Conservation (phyloP, 345 rosid genomes). For the Euphorbia tirucalli region DNA sequence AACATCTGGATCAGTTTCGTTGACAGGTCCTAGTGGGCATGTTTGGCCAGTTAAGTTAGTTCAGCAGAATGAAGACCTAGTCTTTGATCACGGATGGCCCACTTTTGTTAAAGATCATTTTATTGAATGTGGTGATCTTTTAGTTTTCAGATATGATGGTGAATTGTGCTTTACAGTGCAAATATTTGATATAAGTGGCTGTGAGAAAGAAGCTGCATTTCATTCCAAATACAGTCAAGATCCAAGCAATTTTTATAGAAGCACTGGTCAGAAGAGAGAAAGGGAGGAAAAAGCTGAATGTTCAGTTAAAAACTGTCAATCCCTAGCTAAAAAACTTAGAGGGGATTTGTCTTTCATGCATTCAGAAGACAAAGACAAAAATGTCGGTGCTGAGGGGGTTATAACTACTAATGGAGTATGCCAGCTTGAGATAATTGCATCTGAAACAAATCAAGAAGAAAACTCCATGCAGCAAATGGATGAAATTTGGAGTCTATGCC, state of each 20-base stretch:
- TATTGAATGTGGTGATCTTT: conserved; percentile 47
- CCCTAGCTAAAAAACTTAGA: conserved; percentile 24
- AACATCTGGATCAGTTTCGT: conserved; percentile 37
- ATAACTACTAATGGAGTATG: background rate
- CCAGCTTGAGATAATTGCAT: too few species aligned
- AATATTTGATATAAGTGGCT: conserved; percentile 47
- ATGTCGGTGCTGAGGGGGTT: conserved; percentile 10
- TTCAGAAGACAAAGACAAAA: conserved; percentile 14
- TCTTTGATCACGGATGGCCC: conserved; percentile 47
- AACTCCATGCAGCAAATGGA: conserved; percentile 2
- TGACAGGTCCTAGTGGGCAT: conserved; percentile 56
- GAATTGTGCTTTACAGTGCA: conserved; percentile 50
- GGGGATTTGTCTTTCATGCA: conserved; percentile 13
- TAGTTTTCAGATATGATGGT: conserved; percentile 58
- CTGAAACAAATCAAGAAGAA: too few species aligned
- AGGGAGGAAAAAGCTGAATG: conserved; percentile 34
- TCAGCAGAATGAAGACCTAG: conserved; percentile 29
- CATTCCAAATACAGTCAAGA: conserved; percentile 41
- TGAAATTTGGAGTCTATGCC: conserved; percentile 15
- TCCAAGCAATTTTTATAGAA: conserved; percentile 17
- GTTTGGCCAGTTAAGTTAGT: conserved; percentile 42
- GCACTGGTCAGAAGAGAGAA: conserved; percentile 33
- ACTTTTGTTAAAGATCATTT: conserved; percentile 45
- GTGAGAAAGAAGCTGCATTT: conserved; percentile 58
- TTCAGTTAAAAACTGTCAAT: conserved; percentile 25